These are phyloP conservation scores for Pestalotiopsis fici DNA, from an alignment of 2,329 filamentous ascomycete genomes.

Conservation along the genomic window DNA sequence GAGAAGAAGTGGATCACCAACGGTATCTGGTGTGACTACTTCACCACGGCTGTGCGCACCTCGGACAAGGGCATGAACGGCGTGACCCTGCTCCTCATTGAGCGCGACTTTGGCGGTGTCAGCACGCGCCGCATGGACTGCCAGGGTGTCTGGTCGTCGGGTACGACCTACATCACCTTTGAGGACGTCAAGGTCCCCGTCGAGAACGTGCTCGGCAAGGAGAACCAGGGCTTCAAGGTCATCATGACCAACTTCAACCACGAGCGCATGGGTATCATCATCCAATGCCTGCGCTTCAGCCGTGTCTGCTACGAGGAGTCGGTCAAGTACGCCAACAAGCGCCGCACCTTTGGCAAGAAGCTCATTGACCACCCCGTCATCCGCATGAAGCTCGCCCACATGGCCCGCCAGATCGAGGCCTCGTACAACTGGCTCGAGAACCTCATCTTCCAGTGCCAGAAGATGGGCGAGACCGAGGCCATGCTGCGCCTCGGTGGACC, in stretches of 20 bases:
- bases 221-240: slow-evolving; percentile 97
- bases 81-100: slow-evolving; percentile 86
- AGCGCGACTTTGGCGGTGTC: slow-evolving; percentile 81
- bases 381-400: slow-evolving; percentile 95
- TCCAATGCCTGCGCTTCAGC: slow-evolving; percentile 92
- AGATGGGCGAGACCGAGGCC: slow-evolving; percentile 92
- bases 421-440: slow-evolving; percentile 98
- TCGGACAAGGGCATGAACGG: slow-evolving; percentile 90
- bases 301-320: slow-evolving; percentile 97
- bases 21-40: slow-evolving; percentile 95
- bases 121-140: slow-evolving; percentile 96
- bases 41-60: slow-evolving; percentile 94
- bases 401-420: slow-evolving; percentile 97
- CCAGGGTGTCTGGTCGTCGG: slow-evolving; percentile 93
- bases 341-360: slow-evolving; percentile 92
- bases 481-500: slow-evolving; percentile 95
- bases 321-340: slow-evolving; percentile 96
- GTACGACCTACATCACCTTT: slow-evolving; percentile 96
- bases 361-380: slow-evolving; percentile 97
- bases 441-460: slow-evolving; percentile 87
- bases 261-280: slow-evolving; percentile 97
- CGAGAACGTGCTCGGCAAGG: slow-evolving; percentile 97
- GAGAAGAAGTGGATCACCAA: slow-evolving; percentile 99
- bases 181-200: slow-evolving; percentile 99
- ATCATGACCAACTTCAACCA: slow-evolving; percentile 99